phyloP scores from a whole-genome alignment of 1,139 yeast genomes.

The Taiozyma sp. region DNA sequence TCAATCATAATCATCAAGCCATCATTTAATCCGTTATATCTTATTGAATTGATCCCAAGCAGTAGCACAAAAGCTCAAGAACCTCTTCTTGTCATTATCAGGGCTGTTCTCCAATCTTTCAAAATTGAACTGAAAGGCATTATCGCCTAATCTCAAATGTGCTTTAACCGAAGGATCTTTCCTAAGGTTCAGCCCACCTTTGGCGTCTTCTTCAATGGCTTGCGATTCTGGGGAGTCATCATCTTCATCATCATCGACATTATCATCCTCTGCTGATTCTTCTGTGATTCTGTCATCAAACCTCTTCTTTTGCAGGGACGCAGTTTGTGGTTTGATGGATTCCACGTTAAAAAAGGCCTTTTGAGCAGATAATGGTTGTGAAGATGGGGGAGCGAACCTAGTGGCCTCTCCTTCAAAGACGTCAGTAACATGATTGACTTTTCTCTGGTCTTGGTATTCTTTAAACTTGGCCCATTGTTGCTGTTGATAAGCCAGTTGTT shows the following conservation, averaged over 20 bases:
- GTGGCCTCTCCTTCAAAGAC: constrained; percentile 46
- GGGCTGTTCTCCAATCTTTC: constrained; percentile 15
- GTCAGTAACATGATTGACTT: constrained; percentile 34
- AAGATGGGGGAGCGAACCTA: constrained; percentile 44
- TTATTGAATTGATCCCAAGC: constrained; percentile 46
- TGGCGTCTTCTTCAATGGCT: constrained; percentile 31
- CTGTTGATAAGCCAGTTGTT: constrained; percentile 21
- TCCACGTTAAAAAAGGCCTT: constrained; percentile 36
- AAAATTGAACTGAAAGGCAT: constrained; percentile 20
- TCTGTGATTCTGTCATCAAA: constrained; percentile 7
- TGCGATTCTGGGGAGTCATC: constrained; percentile 27
- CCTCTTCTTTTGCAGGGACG: neutral
- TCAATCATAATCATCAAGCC: neutral
- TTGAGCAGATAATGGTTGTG: constrained; percentile 56
- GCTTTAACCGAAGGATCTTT: constrained; percentile 14
- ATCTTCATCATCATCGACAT: constrained; percentile 20
- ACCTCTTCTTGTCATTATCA: constrained; percentile 39
- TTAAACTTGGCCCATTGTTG: constrained; percentile 22
- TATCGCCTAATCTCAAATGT: constrained; percentile 17
- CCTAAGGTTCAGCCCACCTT: constrained; percentile 10
- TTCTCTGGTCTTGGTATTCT: constrained; percentile 16
- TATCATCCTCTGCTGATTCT: constrained; percentile 8
- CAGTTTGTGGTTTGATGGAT: constrained; percentile 9
- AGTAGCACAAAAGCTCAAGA: constrained; percentile 47
- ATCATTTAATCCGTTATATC: neutral